These are phyloP conservation scores for Murraya paniculata DNA, from an alignment of 345 rosid genomes.

Conservation along the genomic window DNA sequence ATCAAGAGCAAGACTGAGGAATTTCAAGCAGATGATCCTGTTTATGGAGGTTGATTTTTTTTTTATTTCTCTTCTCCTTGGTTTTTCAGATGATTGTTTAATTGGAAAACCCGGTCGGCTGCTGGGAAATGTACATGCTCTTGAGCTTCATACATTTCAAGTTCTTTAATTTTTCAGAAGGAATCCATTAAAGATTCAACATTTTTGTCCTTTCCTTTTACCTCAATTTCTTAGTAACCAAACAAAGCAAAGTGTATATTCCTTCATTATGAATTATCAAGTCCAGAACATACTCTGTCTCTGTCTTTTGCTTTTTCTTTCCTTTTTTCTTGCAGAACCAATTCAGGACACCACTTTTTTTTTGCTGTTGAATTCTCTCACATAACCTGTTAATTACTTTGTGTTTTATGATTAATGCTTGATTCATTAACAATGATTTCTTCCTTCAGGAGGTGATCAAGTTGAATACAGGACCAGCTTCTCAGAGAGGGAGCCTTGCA, in stretches of 20 bases:
- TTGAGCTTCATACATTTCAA: background rate
- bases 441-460: conserved; percentile 48
- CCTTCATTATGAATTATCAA: background rate
- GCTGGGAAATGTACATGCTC: conserved; percentile 11
- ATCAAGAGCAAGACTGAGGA: conserved; percentile 86
- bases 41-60: conserved; percentile 51
- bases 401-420: conserved; percentile 6
- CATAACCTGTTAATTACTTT: too few relatives aligned
- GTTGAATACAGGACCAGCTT: conserved; percentile 69
- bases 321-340: background rate
- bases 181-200: conserved; percentile 13
- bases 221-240: conserved; percentile 8
- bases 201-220: conserved; percentile 6
- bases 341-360: background rate
- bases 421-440: conserved; percentile 11
- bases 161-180: background rate
- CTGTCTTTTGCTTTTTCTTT: background rate
- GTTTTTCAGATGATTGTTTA: conserved; percentile 13
- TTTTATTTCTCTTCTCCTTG: background rate
- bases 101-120: conserved; percentile 13
- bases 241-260: conserved; percentile 10
- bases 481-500: conserved; percentile 76
- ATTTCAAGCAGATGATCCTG: conserved; percentile 77
- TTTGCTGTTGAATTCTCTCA: background rate
- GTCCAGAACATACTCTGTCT: background rate